Evolutionary conservation across 352 stramenopile genomes (phyloP).

Genomic region (Phytophthora colocasiae): DNA sequence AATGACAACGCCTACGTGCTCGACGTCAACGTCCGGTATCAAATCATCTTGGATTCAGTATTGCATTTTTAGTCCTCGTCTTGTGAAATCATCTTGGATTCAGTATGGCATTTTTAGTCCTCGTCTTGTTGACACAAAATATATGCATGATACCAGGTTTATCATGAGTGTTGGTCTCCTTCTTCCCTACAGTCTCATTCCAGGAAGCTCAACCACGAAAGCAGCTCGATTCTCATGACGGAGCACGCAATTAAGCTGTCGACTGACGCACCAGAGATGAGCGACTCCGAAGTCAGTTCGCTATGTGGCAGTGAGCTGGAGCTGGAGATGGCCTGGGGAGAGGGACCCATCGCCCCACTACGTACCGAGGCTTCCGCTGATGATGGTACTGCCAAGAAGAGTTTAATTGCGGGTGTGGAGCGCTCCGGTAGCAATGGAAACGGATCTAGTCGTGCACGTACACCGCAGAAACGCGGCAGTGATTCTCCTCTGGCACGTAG

Average conservation of each 20-base stretch:
- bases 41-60: slow-evolving; percentile 16
- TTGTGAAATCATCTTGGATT: slow-evolving; percentile 10
- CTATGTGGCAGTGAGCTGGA: slow-evolving; percentile 81
- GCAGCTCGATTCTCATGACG: slow-evolving; percentile 21
- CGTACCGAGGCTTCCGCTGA: slow-evolving; percentile 33
- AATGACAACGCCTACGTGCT: slow-evolving; percentile 38
- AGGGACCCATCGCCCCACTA: slow-evolving; percentile 78
- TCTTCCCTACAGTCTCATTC: slow-evolving; percentile 22
- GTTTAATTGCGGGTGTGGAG: slow-evolving; percentile 19
- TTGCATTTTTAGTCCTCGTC: too few species aligned
- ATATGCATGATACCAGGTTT: slow-evolving; percentile 1
- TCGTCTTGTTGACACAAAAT: neutral
- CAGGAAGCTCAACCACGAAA: slow-evolving; percentile 11
- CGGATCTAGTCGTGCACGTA: slow-evolving; percentile 67
- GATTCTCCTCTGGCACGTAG: slow-evolving; percentile 64
- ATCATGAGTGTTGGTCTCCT: slow-evolving; percentile 27
- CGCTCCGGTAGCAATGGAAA: slow-evolving; percentile 69
- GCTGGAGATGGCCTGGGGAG: slow-evolving; percentile 79
- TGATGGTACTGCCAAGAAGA: slow-evolving; percentile 27
- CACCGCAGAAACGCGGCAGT: slow-evolving; percentile 65
- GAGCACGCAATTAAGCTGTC: slow-evolving; percentile 25
- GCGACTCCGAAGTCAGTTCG: slow-evolving; percentile 77
- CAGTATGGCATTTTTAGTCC: neutral
- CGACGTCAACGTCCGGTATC: slow-evolving; percentile 27
- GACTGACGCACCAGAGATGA: slow-evolving; percentile 36